Evolutionary conservation across 768 basidiomycete species (phyloP).

Genomic region (Hericium coralloides): DNA sequence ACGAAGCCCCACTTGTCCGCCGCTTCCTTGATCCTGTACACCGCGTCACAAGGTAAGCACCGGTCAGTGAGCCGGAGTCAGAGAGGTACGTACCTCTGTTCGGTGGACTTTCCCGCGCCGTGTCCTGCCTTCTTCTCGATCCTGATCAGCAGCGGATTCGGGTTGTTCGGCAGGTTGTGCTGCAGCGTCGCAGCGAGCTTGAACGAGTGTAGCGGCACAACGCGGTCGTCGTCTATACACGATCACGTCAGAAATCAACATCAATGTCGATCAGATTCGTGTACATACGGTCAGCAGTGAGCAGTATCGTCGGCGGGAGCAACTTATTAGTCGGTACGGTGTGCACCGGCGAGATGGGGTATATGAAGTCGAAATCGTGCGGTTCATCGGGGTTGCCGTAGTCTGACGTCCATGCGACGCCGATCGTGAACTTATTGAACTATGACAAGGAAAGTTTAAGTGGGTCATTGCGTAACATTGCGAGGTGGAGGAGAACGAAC

Average conservation of each 20-base stretch:
- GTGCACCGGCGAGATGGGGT: slow-evolving; percentile 72
- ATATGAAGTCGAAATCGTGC: slow-evolving; percentile 78
- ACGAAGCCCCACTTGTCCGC: slow-evolving; percentile 76
- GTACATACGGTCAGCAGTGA: slow-evolving; percentile 71
- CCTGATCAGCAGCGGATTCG: slow-evolving; percentile 63
- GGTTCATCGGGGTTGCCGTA: slow-evolving; percentile 70
- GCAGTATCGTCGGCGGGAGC: slow-evolving; percentile 63
- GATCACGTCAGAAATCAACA: background rate
- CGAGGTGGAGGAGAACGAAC: slow-evolving; percentile 25
- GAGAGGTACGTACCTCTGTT: slow-evolving; percentile 39
- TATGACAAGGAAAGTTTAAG: slow-evolving; percentile 18
- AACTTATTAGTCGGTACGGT: slow-evolving; percentile 55
- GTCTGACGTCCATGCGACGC: slow-evolving; percentile 72
- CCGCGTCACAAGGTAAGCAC: background rate
- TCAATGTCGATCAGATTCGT: background rate
- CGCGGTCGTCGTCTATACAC: slow-evolving; percentile 66
- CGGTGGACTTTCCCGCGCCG: slow-evolving; percentile 72
- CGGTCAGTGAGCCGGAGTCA: background rate
- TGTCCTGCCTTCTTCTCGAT: slow-evolving; percentile 78
- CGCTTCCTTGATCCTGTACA: slow-evolving; percentile 58
- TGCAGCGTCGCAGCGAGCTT: slow-evolving; percentile 78
- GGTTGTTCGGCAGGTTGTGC: slow-evolving; percentile 52
- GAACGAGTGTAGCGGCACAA: slow-evolving; percentile 83
- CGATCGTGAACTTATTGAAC: slow-evolving; percentile 75
- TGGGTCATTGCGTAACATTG: background rate